These are phyloP conservation scores for Trametes cubensis DNA, from an alignment of 768 basidiomycete genomes.

Conservation along the genomic window DNA sequence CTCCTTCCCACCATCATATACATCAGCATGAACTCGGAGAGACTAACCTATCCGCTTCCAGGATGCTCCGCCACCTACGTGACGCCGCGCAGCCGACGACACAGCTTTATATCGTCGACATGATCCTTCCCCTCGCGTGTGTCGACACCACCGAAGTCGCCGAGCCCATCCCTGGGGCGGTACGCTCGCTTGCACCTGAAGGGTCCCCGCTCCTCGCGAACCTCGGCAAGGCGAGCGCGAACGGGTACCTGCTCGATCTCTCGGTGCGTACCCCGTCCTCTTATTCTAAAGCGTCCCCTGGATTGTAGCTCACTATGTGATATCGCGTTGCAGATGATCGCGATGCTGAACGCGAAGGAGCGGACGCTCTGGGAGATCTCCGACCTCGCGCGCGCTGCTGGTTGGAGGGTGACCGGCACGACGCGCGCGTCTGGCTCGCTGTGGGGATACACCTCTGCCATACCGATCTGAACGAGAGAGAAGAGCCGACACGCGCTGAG, in stretches of 20 bases:
- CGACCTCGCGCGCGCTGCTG: slow-evolving; percentile 53
- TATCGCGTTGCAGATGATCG: slow-evolving; percentile 57
- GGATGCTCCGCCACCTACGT: slow-evolving; percentile 15
- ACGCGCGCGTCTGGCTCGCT: slow-evolving; percentile 47
- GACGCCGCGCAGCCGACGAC: slow-evolving; percentile 8
- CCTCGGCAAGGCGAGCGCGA: slow-evolving; percentile 16
- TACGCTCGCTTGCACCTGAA: slow-evolving; percentile 8
- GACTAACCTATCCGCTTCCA: not conserved
- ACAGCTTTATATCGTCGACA: slow-evolving; percentile 17
- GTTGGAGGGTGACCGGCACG: slow-evolving; percentile 63
- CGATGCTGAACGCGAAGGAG: slow-evolving; percentile 63
- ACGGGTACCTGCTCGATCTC: slow-evolving; percentile 17
- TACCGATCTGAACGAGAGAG: not conserved
- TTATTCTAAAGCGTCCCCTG: not conserved
- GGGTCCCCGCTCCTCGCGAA: slow-evolving; percentile 23
- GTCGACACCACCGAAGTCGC: slow-evolving; percentile 1
- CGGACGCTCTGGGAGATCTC: slow-evolving; percentile 64
- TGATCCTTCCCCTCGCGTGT: slow-evolving; percentile 18
- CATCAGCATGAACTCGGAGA: not conserved
- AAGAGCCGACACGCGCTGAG: too few species aligned
- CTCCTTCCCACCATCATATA: not conserved
- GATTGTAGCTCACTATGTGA: not conserved
- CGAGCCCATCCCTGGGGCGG: slow-evolving; percentile 7
- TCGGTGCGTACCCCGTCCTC: not conserved
- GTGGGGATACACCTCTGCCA: slow-evolving; percentile 17